These are phyloP conservation scores for Claviceps quebecensis DNA, from an alignment of 2,329 filamentous ascomycete species.

Conservation along the genomic window DNA sequence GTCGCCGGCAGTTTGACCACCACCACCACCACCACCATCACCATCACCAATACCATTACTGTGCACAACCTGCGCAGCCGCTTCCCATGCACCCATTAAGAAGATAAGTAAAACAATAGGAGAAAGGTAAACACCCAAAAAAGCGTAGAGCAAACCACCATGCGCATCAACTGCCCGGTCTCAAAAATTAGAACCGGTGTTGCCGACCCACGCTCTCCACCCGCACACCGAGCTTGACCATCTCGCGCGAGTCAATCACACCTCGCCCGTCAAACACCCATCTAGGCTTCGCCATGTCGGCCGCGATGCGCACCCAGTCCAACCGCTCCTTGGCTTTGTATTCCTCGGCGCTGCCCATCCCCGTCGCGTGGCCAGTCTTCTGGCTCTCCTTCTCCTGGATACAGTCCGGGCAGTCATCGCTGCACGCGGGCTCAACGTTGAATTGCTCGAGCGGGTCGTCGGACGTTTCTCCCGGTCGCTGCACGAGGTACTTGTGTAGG, in stretches of 20 bases:
- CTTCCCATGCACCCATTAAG: not conserved
- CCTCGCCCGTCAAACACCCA: conserved; percentile 45
- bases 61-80: too few species aligned
- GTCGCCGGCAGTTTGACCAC: too few species aligned
- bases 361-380: conserved; percentile 24
- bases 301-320: conserved; percentile 37
- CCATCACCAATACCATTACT: too few species aligned
- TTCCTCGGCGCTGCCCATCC: conserved; percentile 29
- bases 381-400: conserved; percentile 25
- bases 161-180: conserved; percentile 8
- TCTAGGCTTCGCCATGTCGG: conserved; percentile 36
- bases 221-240: conserved; percentile 35
- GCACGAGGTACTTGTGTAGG: conserved; percentile 33
- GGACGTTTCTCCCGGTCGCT: conserved; percentile 14
- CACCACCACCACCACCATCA: too few species aligned
- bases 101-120: not conserved
- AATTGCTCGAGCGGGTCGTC: conserved; percentile 33
- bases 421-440: conserved; percentile 30
- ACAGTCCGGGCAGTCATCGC: conserved; percentile 36
- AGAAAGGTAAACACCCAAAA: not conserved
- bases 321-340: conserved; percentile 32
- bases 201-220: conserved; percentile 39
- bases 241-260: conserved; percentile 32
- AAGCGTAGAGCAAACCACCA: not conserved
- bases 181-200: conserved; percentile 21